These are phyloP conservation scores for Porcisia hertigi DNA, from an alignment of 208 protist genomes.

Conservation along the genomic window DNA sequence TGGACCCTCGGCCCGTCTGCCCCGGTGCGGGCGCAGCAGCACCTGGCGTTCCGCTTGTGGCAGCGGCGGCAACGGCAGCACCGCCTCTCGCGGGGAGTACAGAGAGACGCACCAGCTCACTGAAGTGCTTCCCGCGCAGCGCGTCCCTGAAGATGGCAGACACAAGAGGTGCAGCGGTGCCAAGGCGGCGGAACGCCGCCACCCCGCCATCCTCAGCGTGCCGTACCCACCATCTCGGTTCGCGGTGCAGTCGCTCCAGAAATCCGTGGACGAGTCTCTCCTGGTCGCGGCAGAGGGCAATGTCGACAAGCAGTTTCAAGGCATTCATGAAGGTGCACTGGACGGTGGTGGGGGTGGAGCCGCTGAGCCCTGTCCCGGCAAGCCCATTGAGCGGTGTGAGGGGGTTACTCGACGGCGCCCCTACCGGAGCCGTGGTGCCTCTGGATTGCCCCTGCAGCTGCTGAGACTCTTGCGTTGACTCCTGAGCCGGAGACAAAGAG, in stretches of 20 bases:
- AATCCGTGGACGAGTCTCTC: conserved; percentile 75
- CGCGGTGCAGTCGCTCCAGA: conserved; percentile 51
- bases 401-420: not conserved
- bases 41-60: not conserved
- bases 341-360: not conserved
- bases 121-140: conserved; percentile 54
- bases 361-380: not conserved
- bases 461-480: not conserved
- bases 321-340: conserved; percentile 42
- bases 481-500: not conserved
- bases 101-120: conserved; percentile 55
- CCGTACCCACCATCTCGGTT: conserved; percentile 76
- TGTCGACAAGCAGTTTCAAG: conserved; percentile 68
- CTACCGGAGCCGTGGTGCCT: not conserved
- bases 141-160: conserved; percentile 51
- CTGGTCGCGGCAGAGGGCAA: conserved; percentile 78
- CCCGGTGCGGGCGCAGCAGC: not conserved
- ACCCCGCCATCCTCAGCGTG: conserved; percentile 12
- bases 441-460: not conserved
- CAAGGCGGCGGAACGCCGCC: conserved; percentile 24
- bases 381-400: not conserved
- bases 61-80: not conserved
- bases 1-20: not conserved
- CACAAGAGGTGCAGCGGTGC: conserved; percentile 52
- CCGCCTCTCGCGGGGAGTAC: conserved; percentile 35